A percentile compares a stretch with the other conserved stretches of the same genome.
Evolutionary conservation across 1,139 yeast genomes (phyloP).

Genomic region (Taphrina communis): DNA sequence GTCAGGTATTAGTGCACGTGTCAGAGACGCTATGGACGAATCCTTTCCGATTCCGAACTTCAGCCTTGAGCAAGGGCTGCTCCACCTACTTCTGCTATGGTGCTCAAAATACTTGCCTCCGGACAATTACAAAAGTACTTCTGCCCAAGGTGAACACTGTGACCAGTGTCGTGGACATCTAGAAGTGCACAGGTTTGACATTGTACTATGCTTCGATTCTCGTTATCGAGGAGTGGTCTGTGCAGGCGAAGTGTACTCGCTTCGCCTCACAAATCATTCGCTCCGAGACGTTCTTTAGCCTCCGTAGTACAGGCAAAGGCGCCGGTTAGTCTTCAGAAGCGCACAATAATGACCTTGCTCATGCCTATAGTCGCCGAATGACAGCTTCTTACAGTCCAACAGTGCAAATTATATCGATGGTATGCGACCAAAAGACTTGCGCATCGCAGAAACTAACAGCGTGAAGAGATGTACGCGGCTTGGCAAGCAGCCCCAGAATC

Average conservation of each 20-base stretch:
- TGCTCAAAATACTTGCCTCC: constrained; percentile 7
- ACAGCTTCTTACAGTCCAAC: constrained; percentile 71
- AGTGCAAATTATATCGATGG: constrained; percentile 92
- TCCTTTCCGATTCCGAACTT: constrained; percentile 2
- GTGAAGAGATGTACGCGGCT: constrained; percentile 78
- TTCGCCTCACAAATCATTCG: background rate
- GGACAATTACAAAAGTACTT: background rate
- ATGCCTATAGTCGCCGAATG: constrained; percentile 19
- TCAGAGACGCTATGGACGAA: too few relatives aligned
- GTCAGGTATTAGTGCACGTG: too few relatives aligned
- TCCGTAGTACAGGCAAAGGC: constrained; percentile 35
- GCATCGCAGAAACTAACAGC: background rate
- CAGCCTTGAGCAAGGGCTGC: background rate
- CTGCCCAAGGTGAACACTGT: too few relatives aligned
- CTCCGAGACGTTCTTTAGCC: constrained; percentile 18
- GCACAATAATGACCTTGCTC: too few relatives aligned
- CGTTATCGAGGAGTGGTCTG: constrained; percentile 5
- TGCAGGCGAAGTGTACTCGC: constrained; percentile 2
- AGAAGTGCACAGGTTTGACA: background rate
- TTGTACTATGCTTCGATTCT: constrained; percentile 12
- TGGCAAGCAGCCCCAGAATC: constrained; percentile 89
- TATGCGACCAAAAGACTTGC: background rate
- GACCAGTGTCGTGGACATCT: too few relatives aligned
- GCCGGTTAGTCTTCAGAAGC: constrained; percentile 13
- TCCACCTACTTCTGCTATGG: background rate